A percentile compares a stretch with the other conserved stretches of the same genome.
Evolutionary conservation across 495 filamentous ascomycete species (phyloP).

Genomic region (Chlorociboria aeruginascens): DNA sequence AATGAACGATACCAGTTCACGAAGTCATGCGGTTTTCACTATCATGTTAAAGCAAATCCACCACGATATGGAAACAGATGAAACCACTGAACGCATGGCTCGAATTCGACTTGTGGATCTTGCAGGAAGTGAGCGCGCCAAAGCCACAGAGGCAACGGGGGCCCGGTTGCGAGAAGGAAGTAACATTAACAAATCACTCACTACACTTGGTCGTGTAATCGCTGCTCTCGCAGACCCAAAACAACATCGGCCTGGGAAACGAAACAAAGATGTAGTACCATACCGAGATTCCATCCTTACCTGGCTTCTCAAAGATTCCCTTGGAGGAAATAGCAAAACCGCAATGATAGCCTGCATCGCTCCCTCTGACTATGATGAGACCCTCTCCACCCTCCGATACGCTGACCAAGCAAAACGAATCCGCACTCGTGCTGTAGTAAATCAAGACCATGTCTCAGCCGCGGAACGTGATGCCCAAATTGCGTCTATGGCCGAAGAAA

Average conservation of each 20-base stretch:
- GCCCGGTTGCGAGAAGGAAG: conserved; percentile 82
- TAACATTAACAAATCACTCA: conserved; percentile 98
- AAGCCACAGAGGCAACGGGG: conserved; percentile 90
- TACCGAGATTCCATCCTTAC: conserved; percentile 97
- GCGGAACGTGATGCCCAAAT: conserved; percentile 93
- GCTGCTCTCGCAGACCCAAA: conserved; percentile 87
- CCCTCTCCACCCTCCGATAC: conserved; percentile 88
- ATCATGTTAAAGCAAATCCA: conserved; percentile 95
- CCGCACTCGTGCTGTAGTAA: conserved; percentile 90
- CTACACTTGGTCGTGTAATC: conserved; percentile 90
- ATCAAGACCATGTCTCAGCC: conserved; percentile 77
- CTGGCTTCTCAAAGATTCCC: conserved; percentile 88
- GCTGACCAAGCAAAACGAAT: conserved; percentile 97
- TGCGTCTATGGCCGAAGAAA: conserved; percentile 84
- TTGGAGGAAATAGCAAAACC: conserved; percentile 93
- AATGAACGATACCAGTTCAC: conserved; percentile 96
- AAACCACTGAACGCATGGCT: conserved; percentile 86
- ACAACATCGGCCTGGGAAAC: conserved; percentile 36
- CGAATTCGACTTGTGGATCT: conserved; percentile 94
- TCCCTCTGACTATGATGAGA: conserved; percentile 93
- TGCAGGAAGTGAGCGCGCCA: conserved; percentile 88
- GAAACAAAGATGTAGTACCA: conserved; percentile 65
- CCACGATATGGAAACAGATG: conserved; percentile 86
- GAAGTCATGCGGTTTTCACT: conserved; percentile 94
- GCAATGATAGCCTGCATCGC: conserved; percentile 98